These are phyloP conservation scores for Dothidotthia symphoricarpi DNA, from an alignment of 2,329 filamentous ascomycete genomes.

Conservation along the genomic window DNA sequence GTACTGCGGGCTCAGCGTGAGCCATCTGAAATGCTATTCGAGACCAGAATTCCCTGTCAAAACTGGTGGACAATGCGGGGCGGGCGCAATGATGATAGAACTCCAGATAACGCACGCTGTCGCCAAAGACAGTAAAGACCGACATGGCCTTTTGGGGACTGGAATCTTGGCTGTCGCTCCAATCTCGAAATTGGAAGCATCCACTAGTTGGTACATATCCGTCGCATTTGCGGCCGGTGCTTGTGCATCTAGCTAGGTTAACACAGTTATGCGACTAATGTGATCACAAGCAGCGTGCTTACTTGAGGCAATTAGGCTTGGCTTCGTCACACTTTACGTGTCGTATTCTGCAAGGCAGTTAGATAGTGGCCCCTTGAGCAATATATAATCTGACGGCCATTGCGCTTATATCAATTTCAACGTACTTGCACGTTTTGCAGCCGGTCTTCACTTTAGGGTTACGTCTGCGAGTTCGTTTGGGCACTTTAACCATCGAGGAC, in stretches of 20 bases:
- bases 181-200: constrained; percentile 4
- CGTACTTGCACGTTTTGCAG: constrained; percentile 13
- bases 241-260: constrained; percentile 21
- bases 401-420: no score
- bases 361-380: no score
- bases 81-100: constrained; percentile 47
- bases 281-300: no score
- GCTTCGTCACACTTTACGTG: constrained; percentile 37
- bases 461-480: neutral
- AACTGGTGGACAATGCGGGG: constrained; percentile 36
- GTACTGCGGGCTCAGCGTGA: constrained; percentile 43
- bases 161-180: constrained; percentile 1
- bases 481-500: no score
- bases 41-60: constrained; percentile 44
- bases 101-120: constrained; percentile 24
- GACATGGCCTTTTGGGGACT: constrained; percentile 4
- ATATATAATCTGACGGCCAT: neutral
- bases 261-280: no score
- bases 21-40: constrained; percentile 45
- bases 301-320: constrained; percentile 24
- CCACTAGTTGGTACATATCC: constrained; percentile 18
- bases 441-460: constrained; percentile 7
- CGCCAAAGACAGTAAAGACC: constrained; percentile 8
- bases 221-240: constrained; percentile 36
- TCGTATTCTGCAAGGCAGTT: constrained; percentile 23